phyloP scores from a whole-genome alignment of 2,329 filamentous ascomycete genomes.

The Pseudocercospora fijiensis region DNA sequence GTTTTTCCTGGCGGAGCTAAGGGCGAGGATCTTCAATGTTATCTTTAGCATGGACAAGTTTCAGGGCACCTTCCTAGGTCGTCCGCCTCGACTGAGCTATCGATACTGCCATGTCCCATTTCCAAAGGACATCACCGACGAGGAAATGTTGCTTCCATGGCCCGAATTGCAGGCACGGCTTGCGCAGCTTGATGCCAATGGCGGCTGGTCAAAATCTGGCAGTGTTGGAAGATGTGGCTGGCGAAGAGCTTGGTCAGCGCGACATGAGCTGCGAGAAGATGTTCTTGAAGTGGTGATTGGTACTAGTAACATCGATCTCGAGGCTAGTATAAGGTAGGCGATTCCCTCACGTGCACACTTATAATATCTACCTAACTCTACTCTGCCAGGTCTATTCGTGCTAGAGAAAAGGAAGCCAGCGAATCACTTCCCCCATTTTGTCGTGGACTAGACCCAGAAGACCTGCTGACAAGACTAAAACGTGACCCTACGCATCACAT shows the following conservation, averaged over 20 bases:
- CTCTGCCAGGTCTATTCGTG: constrained; percentile 11
- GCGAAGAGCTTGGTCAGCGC: constrained; percentile 17
- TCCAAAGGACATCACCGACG: constrained; percentile 22
- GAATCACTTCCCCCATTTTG: constrained; percentile 18
- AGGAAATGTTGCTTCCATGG: constrained; percentile 16
- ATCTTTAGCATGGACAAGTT: constrained; percentile 31
- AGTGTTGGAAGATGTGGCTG: constrained; percentile 19
- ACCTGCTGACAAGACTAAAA: constrained; percentile 19
- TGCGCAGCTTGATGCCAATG: constrained; percentile 9
- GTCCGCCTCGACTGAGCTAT: constrained; percentile 26
- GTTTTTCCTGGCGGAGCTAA: constrained; percentile 28
- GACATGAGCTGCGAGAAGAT: constrained; percentile 21
- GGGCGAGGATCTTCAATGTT: constrained; percentile 25
- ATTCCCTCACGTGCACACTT: not conserved
- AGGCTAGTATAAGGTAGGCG: constrained; percentile 16
- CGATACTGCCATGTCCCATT: constrained; percentile 19
- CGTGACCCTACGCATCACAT: constrained; percentile 17
- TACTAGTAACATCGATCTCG: constrained; percentile 11
- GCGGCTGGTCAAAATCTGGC: constrained; percentile 14
- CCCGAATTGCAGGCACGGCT: constrained; percentile 14
- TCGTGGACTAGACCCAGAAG: constrained; percentile 17
- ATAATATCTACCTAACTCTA: not conserved
- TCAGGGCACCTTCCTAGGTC: constrained; percentile 28
- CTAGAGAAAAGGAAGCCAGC: constrained; percentile 15
- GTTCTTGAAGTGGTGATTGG: constrained; percentile 25